phyloP scores from a whole-genome alignment of 495 filamentous ascomycete genomes.

The Aspergillus funiculosus region DNA sequence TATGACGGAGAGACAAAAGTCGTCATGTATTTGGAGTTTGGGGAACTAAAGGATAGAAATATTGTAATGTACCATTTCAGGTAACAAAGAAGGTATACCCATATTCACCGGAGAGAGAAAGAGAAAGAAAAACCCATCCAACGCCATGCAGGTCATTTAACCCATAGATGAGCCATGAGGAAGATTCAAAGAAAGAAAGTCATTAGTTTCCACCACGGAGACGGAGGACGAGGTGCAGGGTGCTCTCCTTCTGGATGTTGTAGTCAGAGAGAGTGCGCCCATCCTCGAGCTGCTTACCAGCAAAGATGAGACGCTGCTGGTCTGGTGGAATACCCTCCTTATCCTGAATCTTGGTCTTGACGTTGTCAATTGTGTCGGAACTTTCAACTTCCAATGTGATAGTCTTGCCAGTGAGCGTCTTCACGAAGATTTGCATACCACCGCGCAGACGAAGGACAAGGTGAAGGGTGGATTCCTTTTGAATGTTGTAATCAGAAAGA shows the following conservation, averaged over 20 bases:
- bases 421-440: slow-evolving; percentile 96
- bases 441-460: slow-evolving; percentile 94
- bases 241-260: slow-evolving; percentile 93
- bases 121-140: slow-evolving; percentile 34
- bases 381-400: slow-evolving; percentile 87
- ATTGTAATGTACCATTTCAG: slow-evolving; percentile 18
- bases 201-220: slow-evolving; percentile 75
- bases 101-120: slow-evolving; percentile 21
- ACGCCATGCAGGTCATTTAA: slow-evolving; percentile 40
- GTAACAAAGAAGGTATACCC: slow-evolving; percentile 29
- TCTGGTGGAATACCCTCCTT: slow-evolving; percentile 89
- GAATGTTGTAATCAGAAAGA: slow-evolving; percentile 98
- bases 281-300: slow-evolving; percentile 87
- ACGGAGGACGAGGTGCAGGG: slow-evolving; percentile 80
- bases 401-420: slow-evolving; percentile 89
- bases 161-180: slow-evolving; percentile 25
- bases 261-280: slow-evolving; percentile 79
- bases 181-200: slow-evolving; percentile 21
- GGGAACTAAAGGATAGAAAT: slow-evolving; percentile 15
- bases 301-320: slow-evolving; percentile 86
- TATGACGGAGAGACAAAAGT: neutral
- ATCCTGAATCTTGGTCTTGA: slow-evolving; percentile 89
- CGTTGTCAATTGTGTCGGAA: slow-evolving; percentile 89
- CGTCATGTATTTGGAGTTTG: neutral
- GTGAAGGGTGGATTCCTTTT: slow-evolving; percentile 98